A percentile compares a stretch with the other conserved stretches of the same genome.
phyloP scores from a whole-genome alignment of 257 asterid genomes.

The Orobanche coerulescens region DNA sequence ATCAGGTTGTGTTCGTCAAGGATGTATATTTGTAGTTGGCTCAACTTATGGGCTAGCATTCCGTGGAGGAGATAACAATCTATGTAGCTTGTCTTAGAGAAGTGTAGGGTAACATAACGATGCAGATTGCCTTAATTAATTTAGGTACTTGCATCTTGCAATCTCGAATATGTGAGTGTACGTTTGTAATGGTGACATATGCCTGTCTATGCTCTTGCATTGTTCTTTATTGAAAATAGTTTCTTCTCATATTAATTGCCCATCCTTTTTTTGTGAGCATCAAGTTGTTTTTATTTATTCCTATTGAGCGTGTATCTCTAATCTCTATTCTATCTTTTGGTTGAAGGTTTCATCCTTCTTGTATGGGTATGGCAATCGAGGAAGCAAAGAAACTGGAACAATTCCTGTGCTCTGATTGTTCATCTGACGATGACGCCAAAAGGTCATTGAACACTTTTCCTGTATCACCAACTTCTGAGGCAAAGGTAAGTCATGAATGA shows the following conservation, averaged over 20 bases:
- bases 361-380: conserved; percentile 82
- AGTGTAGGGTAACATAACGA: too few species aligned
- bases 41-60: too few species aligned
- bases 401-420: conserved; percentile 73
- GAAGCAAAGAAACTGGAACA: conserved; percentile 78
- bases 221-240: not conserved
- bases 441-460: conserved; percentile 61
- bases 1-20: too few species aligned
- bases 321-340: conserved; percentile 12
- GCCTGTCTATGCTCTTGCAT: not conserved
- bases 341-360: conserved; percentile 82
- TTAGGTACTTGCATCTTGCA: not conserved
- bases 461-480: conserved; percentile 46
- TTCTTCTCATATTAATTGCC: not conserved
- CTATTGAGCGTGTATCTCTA: not conserved
- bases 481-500: conserved; percentile 28
- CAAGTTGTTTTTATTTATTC: not conserved
- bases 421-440: conserved; percentile 63
- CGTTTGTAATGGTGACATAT: not conserved
- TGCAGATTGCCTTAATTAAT: too few species aligned
- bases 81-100: too few species aligned
- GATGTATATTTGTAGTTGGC: too few species aligned
- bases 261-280: not conserved
- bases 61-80: too few species aligned
- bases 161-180: not conserved